A percentile compares a stretch with the other conserved stretches of the same genome.
Conservation (phyloP, 768 basidiomycete genomes). For the Trametopsis cervina region DNA sequence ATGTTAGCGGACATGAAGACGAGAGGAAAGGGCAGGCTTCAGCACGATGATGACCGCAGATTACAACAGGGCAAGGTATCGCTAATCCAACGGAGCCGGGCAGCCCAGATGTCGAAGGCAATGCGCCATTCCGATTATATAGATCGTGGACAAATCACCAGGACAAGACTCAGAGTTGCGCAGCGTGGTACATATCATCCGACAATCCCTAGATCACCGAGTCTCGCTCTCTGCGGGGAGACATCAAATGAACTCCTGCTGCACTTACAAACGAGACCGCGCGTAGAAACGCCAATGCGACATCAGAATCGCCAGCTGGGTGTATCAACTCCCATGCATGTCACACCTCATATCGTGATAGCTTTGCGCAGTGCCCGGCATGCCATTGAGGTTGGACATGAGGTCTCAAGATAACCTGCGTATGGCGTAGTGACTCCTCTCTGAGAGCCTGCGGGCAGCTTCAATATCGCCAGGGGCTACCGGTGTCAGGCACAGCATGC, state of each 20-base stretch:
- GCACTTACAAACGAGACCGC: neutral
- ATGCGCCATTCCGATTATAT: conserved; percentile 9
- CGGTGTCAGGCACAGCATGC: too few species aligned
- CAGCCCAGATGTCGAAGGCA: neutral
- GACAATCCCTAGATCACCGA: conserved; percentile 10
- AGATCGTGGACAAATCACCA: conserved; percentile 16
- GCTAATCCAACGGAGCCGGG: conserved; percentile 5
- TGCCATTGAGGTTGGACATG: too few species aligned
- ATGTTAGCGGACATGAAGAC: neutral
- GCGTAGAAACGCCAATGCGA: neutral
- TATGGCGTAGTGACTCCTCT: too few species aligned
- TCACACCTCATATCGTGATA: neutral
- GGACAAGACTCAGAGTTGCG: conserved; percentile 12
- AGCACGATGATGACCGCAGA: conserved; percentile 2
- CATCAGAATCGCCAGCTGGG: conserved; percentile 11
- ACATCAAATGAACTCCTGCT: conserved; percentile 7
- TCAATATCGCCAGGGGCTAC: too few species aligned
- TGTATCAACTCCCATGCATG: neutral
- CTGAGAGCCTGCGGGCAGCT: too few species aligned
- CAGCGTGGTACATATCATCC: conserved; percentile 15
- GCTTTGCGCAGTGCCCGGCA: too few species aligned
- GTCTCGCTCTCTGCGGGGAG: conserved; percentile 5
- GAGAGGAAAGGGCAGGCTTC: conserved; percentile 1
- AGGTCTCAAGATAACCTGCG: too few species aligned
- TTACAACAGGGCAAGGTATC: conserved; percentile 1